Percentiles rank a stretch among this genome's conserved stretches.
These are phyloP conservation scores for Clitopilus passeckerianus DNA, from an alignment of 768 basidiomycete species.

Conservation along the genomic window DNA sequence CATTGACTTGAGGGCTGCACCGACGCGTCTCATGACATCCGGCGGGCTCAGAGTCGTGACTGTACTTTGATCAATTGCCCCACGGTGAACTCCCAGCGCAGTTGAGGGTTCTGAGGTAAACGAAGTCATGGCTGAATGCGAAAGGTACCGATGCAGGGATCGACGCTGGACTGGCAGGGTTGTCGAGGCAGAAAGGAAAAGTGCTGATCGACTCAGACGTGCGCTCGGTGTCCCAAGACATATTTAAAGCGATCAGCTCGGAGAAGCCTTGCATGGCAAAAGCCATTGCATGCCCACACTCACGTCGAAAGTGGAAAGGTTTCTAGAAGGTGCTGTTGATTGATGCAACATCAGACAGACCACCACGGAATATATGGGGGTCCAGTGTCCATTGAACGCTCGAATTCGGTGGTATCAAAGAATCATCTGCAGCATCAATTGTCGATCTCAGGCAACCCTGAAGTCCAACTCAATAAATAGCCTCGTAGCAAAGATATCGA, in stretches of 20 bases:
- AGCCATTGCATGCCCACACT: neutral
- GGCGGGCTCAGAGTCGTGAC: constrained; percentile 73
- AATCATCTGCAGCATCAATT: neutral
- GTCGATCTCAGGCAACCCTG: neutral
- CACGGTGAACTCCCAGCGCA: constrained; percentile 48
- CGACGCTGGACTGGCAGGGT: too few species aligned
- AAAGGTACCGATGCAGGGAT: too few species aligned
- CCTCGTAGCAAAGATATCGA: neutral
- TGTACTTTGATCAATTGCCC: constrained; percentile 83
- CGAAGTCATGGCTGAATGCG: neutral
- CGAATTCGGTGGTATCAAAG: neutral
- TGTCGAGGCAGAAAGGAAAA: neutral
- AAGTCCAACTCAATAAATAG: neutral
- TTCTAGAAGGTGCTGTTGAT: neutral
- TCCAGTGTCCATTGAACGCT: neutral
- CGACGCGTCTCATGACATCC: constrained; percentile 73
- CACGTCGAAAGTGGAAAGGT: neutral
- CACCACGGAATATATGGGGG: neutral
- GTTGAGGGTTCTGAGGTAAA: neutral
- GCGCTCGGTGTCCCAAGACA: neutral
- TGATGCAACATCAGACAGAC: neutral
- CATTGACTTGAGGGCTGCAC: constrained; percentile 67
- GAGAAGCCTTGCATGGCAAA: neutral
- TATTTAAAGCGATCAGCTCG: neutral
- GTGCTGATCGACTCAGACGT: neutral